Evolutionary conservation across 495 filamentous ascomycete species (phyloP).

Genomic region (Staphylotrichum tortipilum): DNA sequence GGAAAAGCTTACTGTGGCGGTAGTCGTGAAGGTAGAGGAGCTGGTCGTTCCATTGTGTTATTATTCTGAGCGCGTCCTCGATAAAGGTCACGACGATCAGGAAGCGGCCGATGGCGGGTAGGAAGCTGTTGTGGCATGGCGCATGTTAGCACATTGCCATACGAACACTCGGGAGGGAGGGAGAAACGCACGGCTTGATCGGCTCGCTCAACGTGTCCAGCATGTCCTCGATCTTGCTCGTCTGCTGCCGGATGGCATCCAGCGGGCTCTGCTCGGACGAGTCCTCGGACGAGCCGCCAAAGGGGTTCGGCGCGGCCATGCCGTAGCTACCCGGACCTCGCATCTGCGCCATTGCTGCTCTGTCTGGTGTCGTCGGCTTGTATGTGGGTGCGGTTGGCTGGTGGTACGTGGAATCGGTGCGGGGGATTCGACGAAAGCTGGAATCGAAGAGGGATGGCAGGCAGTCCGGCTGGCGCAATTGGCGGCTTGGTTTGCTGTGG

Average conservation of each 20-base stretch:
- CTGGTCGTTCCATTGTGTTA: conserved; percentile 98
- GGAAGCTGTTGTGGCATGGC: conserved; percentile 50
- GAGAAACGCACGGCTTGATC: conserved; percentile 78
- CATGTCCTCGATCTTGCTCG: conserved; percentile 95
- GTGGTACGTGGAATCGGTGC: neutral
- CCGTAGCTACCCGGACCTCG: conserved; percentile 94
- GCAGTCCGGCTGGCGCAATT: conserved; percentile 23
- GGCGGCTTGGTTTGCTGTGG: too few relatives aligned
- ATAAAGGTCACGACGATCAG: conserved; percentile 97
- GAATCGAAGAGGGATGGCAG: neutral
- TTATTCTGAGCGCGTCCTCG: conserved; percentile 89
- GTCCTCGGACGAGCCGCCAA: conserved; percentile 47
- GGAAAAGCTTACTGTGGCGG: conserved; percentile 66
- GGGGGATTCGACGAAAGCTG: neutral
- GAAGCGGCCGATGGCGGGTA: conserved; percentile 92
- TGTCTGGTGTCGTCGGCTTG: too few relatives aligned
- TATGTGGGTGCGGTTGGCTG: too few relatives aligned
- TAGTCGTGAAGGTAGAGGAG: conserved; percentile 87
- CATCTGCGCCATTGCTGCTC: conserved; percentile 87
- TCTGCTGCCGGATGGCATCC: conserved; percentile 86
- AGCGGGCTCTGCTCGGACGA: conserved; percentile 72
- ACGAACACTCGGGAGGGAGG: conserved; percentile 21
- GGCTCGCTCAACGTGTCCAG: conserved; percentile 84
- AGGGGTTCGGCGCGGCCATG: conserved; percentile 67
- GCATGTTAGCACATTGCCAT: neutral